Conservation (phyloP, 768 basidiomycete genomes). For the Lactarius sanguifluus region DNA sequence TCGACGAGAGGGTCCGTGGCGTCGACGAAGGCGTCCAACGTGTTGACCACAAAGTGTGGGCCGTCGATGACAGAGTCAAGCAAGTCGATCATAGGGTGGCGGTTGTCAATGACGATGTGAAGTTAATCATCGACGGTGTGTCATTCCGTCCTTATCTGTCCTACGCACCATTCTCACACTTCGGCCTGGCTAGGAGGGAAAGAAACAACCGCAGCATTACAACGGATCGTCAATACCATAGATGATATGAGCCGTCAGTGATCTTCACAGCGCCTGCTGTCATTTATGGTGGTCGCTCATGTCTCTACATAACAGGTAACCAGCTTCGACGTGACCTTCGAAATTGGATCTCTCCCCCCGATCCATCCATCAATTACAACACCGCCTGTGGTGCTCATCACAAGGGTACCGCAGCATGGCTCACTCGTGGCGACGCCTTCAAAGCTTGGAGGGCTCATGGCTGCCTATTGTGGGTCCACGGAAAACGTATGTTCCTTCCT, state of each 20-base stretch:
- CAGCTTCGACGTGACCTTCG: not conserved
- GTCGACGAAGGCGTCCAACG: not conserved
- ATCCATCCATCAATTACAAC: constrained; percentile 5
- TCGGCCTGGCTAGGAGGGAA: not conserved
- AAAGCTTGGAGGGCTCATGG: not conserved
- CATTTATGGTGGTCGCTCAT: not conserved
- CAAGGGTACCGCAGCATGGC: not conserved
- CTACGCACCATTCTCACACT: not conserved
- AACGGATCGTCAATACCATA: not conserved
- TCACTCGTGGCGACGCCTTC: not conserved
- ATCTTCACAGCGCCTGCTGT: not conserved
- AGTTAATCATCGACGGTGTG: not conserved
- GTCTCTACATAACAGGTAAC: not conserved
- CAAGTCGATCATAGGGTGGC: not conserved
- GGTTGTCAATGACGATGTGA: not conserved
- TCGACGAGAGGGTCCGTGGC: not conserved
- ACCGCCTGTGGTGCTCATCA: not conserved
- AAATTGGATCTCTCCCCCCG: constrained; percentile 7
- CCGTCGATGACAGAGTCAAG: not conserved
- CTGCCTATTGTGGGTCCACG: constrained; percentile 3
- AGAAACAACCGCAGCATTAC: not conserved
- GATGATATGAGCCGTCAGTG: not conserved
- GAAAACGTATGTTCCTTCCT: not conserved
- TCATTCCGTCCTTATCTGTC: not conserved
- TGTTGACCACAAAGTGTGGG: not conserved